Evolutionary conservation across 371 early-diverging fungal species (phyloP).

Genomic region (Coelomomyces lativittatus): DNA sequence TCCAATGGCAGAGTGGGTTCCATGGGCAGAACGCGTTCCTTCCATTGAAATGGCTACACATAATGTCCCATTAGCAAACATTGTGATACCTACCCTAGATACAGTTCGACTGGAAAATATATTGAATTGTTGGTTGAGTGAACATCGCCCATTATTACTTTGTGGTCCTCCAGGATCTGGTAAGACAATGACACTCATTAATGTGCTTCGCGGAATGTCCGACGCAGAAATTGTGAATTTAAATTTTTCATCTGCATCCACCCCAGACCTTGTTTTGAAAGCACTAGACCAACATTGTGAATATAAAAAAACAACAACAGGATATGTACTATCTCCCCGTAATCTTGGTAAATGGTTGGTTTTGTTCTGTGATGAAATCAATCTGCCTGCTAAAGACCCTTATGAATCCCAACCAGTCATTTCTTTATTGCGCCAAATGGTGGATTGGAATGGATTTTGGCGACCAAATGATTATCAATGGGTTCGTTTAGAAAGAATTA

Average conservation of each 20-base stretch:
- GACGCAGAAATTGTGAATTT: conserved; percentile 92
- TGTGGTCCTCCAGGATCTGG: conserved; percentile 98
- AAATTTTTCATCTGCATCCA: conserved; percentile 94
- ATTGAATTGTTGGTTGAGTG: conserved; percentile 80
- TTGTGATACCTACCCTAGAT: conserved; percentile 93
- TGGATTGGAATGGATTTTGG: conserved; percentile 94
- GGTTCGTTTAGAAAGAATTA: conserved; percentile 84
- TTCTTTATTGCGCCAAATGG: conserved; percentile 81
- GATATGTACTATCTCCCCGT: conserved; percentile 68
- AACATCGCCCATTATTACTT: conserved; percentile 80
- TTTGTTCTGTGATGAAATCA: conserved; percentile 97
- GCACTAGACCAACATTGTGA: conserved; percentile 96
- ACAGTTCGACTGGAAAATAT: conserved; percentile 93
- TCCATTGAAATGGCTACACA: conserved; percentile 88
- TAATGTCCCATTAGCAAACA: conserved; percentile 73
- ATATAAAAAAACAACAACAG: conserved; percentile 84
- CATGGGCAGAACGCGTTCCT: conserved; percentile 81
- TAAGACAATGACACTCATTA: conserved; percentile 95
- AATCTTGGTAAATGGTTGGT: conserved; percentile 84
- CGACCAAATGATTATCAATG: conserved; percentile 71
- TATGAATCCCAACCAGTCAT: conserved; percentile 95
- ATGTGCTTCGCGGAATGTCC: conserved; percentile 80
- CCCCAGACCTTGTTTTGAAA: conserved; percentile 82
- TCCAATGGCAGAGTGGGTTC: conserved; percentile 63
- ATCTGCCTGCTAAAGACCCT: conserved; percentile 83